These are phyloP conservation scores for Paspalum notatum DNA, from an alignment of 176 grass and related monocot genomes.

Conservation along the genomic window DNA sequence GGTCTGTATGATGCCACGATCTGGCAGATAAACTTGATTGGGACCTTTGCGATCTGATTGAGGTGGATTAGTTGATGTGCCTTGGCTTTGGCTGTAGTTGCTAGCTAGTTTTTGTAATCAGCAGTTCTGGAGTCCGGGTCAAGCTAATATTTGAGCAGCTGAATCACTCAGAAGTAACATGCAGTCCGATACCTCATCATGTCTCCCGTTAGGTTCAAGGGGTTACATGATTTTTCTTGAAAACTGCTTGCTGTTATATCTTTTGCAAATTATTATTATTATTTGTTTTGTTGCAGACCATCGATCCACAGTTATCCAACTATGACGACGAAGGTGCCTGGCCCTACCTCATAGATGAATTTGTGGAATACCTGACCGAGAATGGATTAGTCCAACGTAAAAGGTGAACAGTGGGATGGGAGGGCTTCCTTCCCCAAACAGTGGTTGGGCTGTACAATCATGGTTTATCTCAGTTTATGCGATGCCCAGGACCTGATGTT, in stretches of 20 bases:
- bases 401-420: constrained; percentile 38
- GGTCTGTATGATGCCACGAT: background rate
- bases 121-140: background rate
- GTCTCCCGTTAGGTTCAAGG: background rate
- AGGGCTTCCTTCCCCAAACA: constrained; percentile 25
- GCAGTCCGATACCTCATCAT: background rate
- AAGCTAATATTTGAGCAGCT: background rate
- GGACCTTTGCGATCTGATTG: background rate
- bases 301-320: constrained; percentile 90
- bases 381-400: constrained; percentile 69
- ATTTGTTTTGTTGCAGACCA: constrained; percentile 53
- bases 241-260: background rate
- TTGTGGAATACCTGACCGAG: constrained; percentile 91
- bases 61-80: background rate
- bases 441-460: constrained; percentile 57
- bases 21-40: background rate
- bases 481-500: constrained; percentile 24
- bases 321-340: constrained; percentile 96
- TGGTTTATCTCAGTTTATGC: constrained; percentile 30
- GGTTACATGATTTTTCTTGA: background rate
- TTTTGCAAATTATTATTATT: background rate
- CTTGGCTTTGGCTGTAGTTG: background rate
- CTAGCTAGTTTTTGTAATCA: constrained; percentile 15
- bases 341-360: constrained; percentile 99
- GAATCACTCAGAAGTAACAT: background rate